Base-by-base conservation (phyloP, 202 grass and related monocot species). In the Saccharum hybrid region DNA sequence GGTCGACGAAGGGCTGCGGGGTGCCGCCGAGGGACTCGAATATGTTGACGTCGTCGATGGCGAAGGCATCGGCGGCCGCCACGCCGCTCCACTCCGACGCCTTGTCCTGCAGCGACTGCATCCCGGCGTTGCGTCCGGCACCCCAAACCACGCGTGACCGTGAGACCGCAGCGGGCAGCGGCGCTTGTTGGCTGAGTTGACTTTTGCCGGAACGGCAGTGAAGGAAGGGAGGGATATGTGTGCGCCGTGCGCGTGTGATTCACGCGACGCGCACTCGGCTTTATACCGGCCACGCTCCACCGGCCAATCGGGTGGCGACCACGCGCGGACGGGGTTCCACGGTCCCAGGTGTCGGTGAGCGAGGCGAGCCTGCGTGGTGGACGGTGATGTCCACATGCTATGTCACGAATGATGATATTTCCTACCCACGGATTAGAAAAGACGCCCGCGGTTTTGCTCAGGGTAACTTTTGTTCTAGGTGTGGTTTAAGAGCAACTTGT, bases 71-170 rank as follows among this genome's bases (percentile, higher is more conserved):
- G 57, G 18, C 79, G 7, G 83, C 80, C 15, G 93, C 90, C 52
- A 98, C 93, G 36, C 96, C 93, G 79, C 93, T 99, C 97, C 91
- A 94, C 79, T 92, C 84, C 72, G 84, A 96, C 71, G 91, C 97
- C 93, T 96, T 96, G 23, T 94, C 85, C 85, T 96, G 96, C 57
- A 96, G 86, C 15, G 88, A 92, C 76, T 94, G 90, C 97, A 99
- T 96, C 75, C 51, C n/a, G 21, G n/a, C 16, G 6, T 7, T 5
- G 33, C 51, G 4, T 18, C 16, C 33, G 1, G 36, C 16, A 3
- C n/a, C 16, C 30, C 12, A 49, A 5, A 5, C 14, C 37, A 6
- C 37, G 18, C 51, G 48, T 14, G 21, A 63, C 74, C 23, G 46
- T 18, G 7, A 10, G 8, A 8, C 49, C 0, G 26, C 45, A 3